Percentiles rank a stretch among this genome's conserved stretches.
Evolutionary conservation across 192 early-diverging fungal genomes (phyloP).

Genomic region (Kickxella alabastrina): DNA sequence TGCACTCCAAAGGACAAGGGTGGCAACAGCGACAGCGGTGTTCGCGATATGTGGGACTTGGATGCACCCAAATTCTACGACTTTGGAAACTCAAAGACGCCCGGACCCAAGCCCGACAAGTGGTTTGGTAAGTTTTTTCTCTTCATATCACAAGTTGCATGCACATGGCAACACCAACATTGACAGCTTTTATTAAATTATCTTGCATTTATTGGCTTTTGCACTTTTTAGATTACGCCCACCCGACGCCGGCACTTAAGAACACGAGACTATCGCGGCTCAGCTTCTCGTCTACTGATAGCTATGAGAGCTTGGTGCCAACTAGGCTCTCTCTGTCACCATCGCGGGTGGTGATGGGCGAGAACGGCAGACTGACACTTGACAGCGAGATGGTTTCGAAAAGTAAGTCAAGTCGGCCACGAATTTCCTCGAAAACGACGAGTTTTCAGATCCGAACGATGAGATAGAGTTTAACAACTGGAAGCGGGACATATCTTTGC

Average conservation of each 20-base stretch:
- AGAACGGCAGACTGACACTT: conserved; percentile 23
- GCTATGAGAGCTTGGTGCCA: conserved; percentile 30
- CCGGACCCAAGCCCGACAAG: conserved; percentile 32
- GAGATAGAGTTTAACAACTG: conserved; percentile 46
- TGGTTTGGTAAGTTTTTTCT: conserved; percentile 56
- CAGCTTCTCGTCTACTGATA: conserved; percentile 19
- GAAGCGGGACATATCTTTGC: conserved; percentile 24
- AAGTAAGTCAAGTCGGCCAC: neutral
- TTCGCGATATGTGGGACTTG: conserved; percentile 36
- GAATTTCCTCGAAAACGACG: conserved; percentile 6
- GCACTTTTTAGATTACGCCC: conserved; percentile 21
- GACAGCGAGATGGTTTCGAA: conserved; percentile 8
- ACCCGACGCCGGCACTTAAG: conserved; percentile 39
- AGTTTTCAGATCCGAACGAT: conserved; percentile 43
- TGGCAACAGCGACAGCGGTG: neutral
- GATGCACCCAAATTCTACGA: conserved; percentile 48
- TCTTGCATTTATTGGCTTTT: neutral
- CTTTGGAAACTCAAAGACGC: conserved; percentile 44
- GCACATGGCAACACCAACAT: too few relatives aligned
- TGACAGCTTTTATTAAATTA: too few relatives aligned
- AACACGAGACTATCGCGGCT: conserved; percentile 10
- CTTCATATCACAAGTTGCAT: neutral
- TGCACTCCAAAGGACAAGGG: neutral
- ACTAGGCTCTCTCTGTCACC: conserved; percentile 36
- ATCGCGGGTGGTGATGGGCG: conserved; percentile 22